A percentile compares a stretch with the other conserved stretches of the same genome.
phyloP scores from a whole-genome alignment of 2,329 filamentous ascomycete species.

The Exophiala xenobiotica region DNA sequence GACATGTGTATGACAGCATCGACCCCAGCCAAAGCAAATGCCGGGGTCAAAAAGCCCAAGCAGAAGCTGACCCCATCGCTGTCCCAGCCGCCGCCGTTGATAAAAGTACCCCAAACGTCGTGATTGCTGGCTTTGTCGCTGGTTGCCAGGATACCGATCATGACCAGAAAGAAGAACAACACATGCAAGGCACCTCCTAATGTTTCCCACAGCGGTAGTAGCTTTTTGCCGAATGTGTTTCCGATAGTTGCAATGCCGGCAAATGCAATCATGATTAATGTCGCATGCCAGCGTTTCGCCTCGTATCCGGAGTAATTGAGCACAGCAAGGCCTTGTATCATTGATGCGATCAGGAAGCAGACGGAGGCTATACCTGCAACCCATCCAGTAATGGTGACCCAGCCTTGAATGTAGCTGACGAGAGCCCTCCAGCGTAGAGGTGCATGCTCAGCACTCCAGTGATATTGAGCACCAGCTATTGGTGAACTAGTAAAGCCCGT shows the following conservation, averaged over 20 bases:
- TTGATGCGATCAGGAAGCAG: slow-evolving; percentile 36
- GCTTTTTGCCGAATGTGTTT: slow-evolving; percentile 32
- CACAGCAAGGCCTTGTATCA: slow-evolving; percentile 39
- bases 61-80: slow-evolving; percentile 47
- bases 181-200: slow-evolving; percentile 35
- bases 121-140: slow-evolving; percentile 35
- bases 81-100: slow-evolving; percentile 48
- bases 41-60: slow-evolving; percentile 39
- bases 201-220: slow-evolving; percentile 35
- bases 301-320: slow-evolving; percentile 40
- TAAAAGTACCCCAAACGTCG: slow-evolving; percentile 47
- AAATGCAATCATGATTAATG: slow-evolving; percentile 40
- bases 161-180: slow-evolving; percentile 39
- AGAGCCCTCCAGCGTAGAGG: slow-evolving; percentile 11
- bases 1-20: slow-evolving; percentile 32
- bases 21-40: slow-evolving; percentile 34
- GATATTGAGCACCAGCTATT: slow-evolving; percentile 42
- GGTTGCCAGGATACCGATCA: slow-evolving; percentile 39
- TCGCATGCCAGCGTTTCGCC: slow-evolving; percentile 41
- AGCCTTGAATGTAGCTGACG: slow-evolving; percentile 32
- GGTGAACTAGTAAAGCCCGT: slow-evolving; percentile 33
- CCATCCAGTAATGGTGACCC: slow-evolving; percentile 42
- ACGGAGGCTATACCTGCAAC: slow-evolving; percentile 37
- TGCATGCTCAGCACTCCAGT: slow-evolving; percentile 42
- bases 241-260: slow-evolving; percentile 36